Percentiles rank a stretch among this genome's conserved stretches.
Evolutionary conservation across 495 filamentous ascomycete species (phyloP).

Genomic region (Venustampulla echinocandica): DNA sequence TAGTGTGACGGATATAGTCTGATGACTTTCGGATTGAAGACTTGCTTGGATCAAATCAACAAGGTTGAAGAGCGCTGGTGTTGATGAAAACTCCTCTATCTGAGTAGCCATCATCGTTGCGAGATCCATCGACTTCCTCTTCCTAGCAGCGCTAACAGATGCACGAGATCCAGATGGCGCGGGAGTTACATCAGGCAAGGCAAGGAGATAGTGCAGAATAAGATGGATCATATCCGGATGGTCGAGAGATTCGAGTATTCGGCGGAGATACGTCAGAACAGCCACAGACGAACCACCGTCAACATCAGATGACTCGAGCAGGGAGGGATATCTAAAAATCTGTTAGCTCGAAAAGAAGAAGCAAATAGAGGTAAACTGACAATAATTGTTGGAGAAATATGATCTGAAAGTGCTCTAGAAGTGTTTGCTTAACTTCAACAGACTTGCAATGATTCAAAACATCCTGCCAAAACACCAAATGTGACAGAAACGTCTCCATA

Average conservation of each 20-base stretch:
- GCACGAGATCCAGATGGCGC: conserved; percentile 12
- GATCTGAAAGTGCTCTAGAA: conserved; percentile 95
- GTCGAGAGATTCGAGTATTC: conserved; percentile 82
- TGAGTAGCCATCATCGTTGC: conserved; percentile 66
- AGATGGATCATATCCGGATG: conserved; percentile 88
- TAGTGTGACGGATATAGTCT: conserved; percentile 82
- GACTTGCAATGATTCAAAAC: conserved; percentile 92
- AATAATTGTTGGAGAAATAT: conserved; percentile 92
- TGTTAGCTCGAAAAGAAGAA: conserved; percentile 7
- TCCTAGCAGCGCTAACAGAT: conserved; percentile 53
- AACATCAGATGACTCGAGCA: conserved; percentile 91
- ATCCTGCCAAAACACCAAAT: conserved; percentile 96
- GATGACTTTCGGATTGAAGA: conserved; percentile 72
- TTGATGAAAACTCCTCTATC: conserved; percentile 52
- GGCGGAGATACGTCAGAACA: conserved; percentile 85
- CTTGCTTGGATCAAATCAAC: conserved; percentile 84
- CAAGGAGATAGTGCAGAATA: conserved; percentile 87
- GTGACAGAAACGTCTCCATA: conserved; percentile 88
- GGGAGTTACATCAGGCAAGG: conserved; percentile 49
- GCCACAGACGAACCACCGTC: conserved; percentile 95
- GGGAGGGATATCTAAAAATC: conserved; percentile 75
- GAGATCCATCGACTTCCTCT: conserved; percentile 81
- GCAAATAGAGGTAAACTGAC: conserved; percentile 39
- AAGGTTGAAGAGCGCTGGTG: conserved; percentile 84
- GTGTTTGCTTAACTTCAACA: conserved; percentile 77